Percentiles rank a stretch among this genome's conserved stretches.
Evolutionary conservation across 73 alveolate species (phyloP).

Genomic region (Tetrahymena elliotti): DNA sequence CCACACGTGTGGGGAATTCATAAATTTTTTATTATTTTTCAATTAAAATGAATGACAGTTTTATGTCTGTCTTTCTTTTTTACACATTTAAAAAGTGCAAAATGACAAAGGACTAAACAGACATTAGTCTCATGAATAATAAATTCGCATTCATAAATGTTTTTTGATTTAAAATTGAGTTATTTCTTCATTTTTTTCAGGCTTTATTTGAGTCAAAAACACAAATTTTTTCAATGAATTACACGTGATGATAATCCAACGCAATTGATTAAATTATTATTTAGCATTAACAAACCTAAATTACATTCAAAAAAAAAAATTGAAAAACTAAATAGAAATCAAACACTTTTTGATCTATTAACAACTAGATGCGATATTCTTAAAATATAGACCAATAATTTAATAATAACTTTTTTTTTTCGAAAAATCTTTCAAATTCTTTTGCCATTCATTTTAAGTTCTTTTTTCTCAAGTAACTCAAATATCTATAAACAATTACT

Average conservation of each 20-base stretch:
- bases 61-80: neutral
- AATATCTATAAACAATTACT: neutral
- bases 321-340: neutral
- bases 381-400: neutral
- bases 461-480: neutral
- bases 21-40: neutral
- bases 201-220: neutral
- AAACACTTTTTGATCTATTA: neutral
- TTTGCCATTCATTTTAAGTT: neutral
- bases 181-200: neutral
- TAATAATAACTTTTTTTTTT: neutral
- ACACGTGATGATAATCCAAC: neutral
- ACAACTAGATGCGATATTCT: neutral
- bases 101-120: neutral
- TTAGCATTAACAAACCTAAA: neutral
- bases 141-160: neutral
- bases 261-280: neutral
- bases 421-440: neutral
- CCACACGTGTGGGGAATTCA: neutral
- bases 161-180: neutral
- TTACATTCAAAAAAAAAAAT: neutral
- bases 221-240: neutral
- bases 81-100: neutral
- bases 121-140: neutral
- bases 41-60: neutral